phyloP scores from a whole-genome alignment of 2,329 filamentous ascomycete species.

The Epichloe uncinata region DNA sequence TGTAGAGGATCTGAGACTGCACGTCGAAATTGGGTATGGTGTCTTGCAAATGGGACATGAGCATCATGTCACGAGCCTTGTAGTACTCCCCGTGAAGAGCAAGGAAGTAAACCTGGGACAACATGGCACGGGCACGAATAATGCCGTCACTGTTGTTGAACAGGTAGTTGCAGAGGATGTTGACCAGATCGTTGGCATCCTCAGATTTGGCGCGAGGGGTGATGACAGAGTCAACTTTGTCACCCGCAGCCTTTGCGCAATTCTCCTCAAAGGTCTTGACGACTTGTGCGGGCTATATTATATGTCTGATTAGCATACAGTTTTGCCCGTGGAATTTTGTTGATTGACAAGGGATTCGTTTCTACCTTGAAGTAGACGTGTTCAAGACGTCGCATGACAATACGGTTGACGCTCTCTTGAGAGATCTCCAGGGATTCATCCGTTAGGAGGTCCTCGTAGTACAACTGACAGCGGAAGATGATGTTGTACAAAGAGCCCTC shows the following conservation, averaged over 20 bases:
- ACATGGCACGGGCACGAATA: conserved; percentile 89
- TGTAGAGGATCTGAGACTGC: conserved; percentile 95
- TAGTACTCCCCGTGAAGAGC: conserved; percentile 97
- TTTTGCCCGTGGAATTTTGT: background rate
- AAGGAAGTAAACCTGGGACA: conserved; percentile 97
- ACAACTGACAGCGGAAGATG: conserved; percentile 77
- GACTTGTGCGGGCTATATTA: conserved; percentile 78
- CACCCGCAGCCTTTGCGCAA: conserved; percentile 71
- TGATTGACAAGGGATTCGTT: background rate
- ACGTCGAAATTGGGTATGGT: conserved; percentile 95
- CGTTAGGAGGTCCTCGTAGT: conserved; percentile 70
- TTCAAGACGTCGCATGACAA: conserved; percentile 87
- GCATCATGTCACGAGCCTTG: conserved; percentile 95
- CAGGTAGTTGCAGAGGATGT: conserved; percentile 84
- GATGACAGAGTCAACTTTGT: conserved; percentile 59
- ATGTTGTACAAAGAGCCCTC: conserved; percentile 85
- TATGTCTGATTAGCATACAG: conserved; percentile 4
- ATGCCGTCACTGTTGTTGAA: conserved; percentile 93
- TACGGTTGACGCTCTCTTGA: conserved; percentile 82
- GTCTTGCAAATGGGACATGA: conserved; percentile 98
- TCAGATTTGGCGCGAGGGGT: conserved; percentile 56
- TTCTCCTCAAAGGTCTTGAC: conserved; percentile 90
- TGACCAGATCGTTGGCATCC: conserved; percentile 65
- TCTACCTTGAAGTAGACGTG: conserved; percentile 95
- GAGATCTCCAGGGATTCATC: conserved; percentile 56